Evolutionary conservation across 2,329 filamentous ascomycete species (phyloP), one percentile per base, ranked within the genome.

Genomic region (Coniochaeta hoffmannii): DNA sequence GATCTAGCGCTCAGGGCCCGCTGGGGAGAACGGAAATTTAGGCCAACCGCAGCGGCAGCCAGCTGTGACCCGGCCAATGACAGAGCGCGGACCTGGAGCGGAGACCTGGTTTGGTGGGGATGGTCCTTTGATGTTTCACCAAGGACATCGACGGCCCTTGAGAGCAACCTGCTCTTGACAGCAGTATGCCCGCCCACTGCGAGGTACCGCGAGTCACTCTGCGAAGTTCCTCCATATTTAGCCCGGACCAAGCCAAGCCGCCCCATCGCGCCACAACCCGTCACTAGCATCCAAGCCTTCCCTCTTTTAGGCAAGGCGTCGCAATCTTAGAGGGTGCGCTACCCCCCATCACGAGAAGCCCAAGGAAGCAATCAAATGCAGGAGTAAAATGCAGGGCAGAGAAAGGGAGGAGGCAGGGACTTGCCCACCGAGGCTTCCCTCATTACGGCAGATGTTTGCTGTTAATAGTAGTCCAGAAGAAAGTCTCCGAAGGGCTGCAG

Each of bases 11-110:
- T 19, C 49, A 53, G 32, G 55, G 50, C 41, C 38, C 24, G 7
- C 30, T n/a, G n/a, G n/a, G 38, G 50, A 53, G 28, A 49, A 52
- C 34, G 53, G 51, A 55, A 56, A 52, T 53, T 55, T 51, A 52
- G 59, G 57, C 59, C 55, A 56, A 53, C 57, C 57, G 55, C 56
- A 53, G 59, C 56, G 58, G 58, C 50, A 56, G 49, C 41, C 41
- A 46, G 11, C n/a, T 28, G 22, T 1, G 12, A n/a, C 8, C 41
- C 9, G 3, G 22, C 56, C 54, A 52, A 50, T 44, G 52, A 50
- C 30, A 12, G 41, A 28, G 11, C 11, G 10, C 6, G n/a, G 3
- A 11, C 22, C 9, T 22, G 17, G 3, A 41, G 36, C 36, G 36
- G 36, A 41, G 41, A 26, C 19, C 6, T 19, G 24, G 14, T 12